Percentiles rank a stretch among this genome's conserved stretches.
Conservation (phyloP, 2,329 filamentous ascomycete genomes). For the Pezicula neosporulosa region DNA sequence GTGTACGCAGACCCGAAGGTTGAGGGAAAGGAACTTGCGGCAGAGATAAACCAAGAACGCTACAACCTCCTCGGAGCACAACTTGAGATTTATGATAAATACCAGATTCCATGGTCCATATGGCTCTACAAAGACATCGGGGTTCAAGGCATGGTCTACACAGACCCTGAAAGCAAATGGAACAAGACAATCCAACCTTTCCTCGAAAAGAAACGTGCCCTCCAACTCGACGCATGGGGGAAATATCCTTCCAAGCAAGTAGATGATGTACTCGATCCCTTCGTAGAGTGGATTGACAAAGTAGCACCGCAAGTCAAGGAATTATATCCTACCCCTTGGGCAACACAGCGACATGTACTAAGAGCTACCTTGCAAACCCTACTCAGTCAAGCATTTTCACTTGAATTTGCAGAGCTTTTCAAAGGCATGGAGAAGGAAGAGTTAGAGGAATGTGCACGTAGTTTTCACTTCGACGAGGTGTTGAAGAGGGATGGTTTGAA, state of each 20-base stretch:
- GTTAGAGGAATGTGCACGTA: slow-evolving; percentile 41
- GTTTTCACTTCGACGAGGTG: slow-evolving; percentile 53
- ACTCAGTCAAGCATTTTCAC: slow-evolving; percentile 6
- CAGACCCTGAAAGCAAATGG: slow-evolving; percentile 41
- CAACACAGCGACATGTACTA: slow-evolving; percentile 19
- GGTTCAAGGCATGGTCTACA: slow-evolving; percentile 49
- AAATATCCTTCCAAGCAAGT: slow-evolving; percentile 29
- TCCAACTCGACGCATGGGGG: slow-evolving; percentile 54
- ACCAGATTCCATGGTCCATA: slow-evolving; percentile 50
- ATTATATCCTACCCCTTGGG: slow-evolving; percentile 24
- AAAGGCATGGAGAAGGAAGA: slow-evolving; percentile 44
- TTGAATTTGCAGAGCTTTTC: slow-evolving; percentile 53
- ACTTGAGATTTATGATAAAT: slow-evolving; percentile 46
- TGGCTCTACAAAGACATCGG: slow-evolving; percentile 56
- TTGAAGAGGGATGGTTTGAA: slow-evolving; percentile 48
- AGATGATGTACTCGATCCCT: slow-evolving; percentile 29
- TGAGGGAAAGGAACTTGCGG: slow-evolving; percentile 25
- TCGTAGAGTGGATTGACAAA: slow-evolving; percentile 20
- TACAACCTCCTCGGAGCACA: slow-evolving; percentile 41
- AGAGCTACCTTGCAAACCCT: slow-evolving; percentile 12
- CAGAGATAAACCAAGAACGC: slow-evolving; percentile 36
- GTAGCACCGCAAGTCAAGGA: slow-evolving; percentile 19
- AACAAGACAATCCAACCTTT: slow-evolving; percentile 47
- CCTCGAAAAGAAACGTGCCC: slow-evolving; percentile 48
- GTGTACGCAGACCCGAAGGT: slow-evolving; percentile 28